phyloP scores from a whole-genome alignment of 768 basidiomycete species.

The Pholiota conissans region DNA sequence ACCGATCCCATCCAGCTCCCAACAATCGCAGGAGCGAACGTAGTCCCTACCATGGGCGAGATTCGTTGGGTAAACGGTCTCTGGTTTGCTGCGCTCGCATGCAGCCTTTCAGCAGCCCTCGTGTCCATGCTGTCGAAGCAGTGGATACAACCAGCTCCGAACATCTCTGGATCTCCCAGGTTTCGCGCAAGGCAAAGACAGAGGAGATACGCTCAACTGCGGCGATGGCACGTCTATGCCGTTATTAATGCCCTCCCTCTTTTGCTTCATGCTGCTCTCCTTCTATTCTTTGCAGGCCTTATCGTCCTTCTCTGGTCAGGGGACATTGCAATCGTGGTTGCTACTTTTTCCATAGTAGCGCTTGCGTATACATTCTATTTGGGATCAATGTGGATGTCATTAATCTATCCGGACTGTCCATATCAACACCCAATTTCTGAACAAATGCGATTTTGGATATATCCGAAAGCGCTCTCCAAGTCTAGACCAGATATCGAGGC shows the following conservation, averaged over 20 bases:
- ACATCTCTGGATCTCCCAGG: slow-evolving; percentile 36
- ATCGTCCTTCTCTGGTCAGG: slow-evolving; percentile 41
- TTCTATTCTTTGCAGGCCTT: slow-evolving; percentile 43
- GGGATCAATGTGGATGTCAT: slow-evolving; percentile 36
- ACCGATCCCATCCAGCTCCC: slow-evolving; percentile 5
- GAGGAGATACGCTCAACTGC: slow-evolving; percentile 32
- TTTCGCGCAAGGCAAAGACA: slow-evolving; percentile 39
- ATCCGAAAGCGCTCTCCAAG: not conserved
- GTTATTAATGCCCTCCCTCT: slow-evolving; percentile 40
- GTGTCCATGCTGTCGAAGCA: slow-evolving; percentile 48
- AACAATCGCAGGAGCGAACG: not conserved
- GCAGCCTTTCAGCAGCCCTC: slow-evolving; percentile 41
- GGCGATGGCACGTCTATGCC: slow-evolving; percentile 38
- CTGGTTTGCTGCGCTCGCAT: slow-evolving; percentile 45
- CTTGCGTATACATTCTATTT: slow-evolving; percentile 37
- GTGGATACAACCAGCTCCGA: slow-evolving; percentile 39
- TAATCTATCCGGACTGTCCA: slow-evolving; percentile 39
- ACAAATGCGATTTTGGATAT: slow-evolving; percentile 27
- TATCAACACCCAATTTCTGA: slow-evolving; percentile 41
- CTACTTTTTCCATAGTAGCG: slow-evolving; percentile 34
- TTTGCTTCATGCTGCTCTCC: slow-evolving; percentile 40
- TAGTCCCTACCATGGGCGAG: slow-evolving; percentile 19
- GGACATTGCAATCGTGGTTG: slow-evolving; percentile 30
- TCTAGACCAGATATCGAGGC: slow-evolving; percentile 11
- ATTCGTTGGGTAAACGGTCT: slow-evolving; percentile 44